Base-by-base conservation (phyloP, 2,329 filamentous ascomycete genomes). In the Leptographium radiaticola region DNA sequence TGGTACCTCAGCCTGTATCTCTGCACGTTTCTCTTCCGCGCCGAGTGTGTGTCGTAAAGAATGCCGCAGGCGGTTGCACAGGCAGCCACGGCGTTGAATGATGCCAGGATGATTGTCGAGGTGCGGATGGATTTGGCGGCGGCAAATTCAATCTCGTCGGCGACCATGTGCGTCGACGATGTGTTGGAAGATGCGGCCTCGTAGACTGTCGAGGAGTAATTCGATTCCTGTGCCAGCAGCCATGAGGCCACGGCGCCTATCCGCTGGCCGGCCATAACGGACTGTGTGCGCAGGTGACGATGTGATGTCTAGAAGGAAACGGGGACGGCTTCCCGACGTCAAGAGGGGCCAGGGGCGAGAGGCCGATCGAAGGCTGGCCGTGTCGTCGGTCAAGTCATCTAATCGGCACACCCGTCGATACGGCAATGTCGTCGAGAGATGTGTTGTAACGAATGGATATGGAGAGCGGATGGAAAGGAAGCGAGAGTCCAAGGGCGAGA, bases 11-110 rank as follows among this genome's bases (percentile, higher is more conserved):
- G 68, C 55, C 66, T 66, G 58, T 68, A 70, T 44, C 64, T 62
- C 56, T 67, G 63, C 51, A 71, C 62, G 54, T 65, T 70, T 60
- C 68, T 68, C 64, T 67, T 74, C 20, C 68, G 64, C 53, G 64
- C 67, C 53, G 68, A 68, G 62, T 78, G 81, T 59, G 73, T 75
- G 57, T 81, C 76, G 63, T 75, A 76, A 43, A 80, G 64, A 52
- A 84, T 82, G 31, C 77, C 77, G 31, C 71, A 59, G 11, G 76
- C 75, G 8, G 79, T 80, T 18, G 72, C 71, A 54, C 79, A 73
- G 6, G 79, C 79, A 18, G 76, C 76, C 52, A 81, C 63, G 25
- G 77, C 71, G 64, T 84, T 84, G 68, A 83, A 82, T 53, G 71
- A 67, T 39, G 80, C 75, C 53, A 84, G 70, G 56, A 83, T 79